Percentiles rank a stretch among this genome's conserved stretches.
phyloP scores from a whole-genome alignment of 169 alveolate species.

The Plasmodium inui region DNA sequence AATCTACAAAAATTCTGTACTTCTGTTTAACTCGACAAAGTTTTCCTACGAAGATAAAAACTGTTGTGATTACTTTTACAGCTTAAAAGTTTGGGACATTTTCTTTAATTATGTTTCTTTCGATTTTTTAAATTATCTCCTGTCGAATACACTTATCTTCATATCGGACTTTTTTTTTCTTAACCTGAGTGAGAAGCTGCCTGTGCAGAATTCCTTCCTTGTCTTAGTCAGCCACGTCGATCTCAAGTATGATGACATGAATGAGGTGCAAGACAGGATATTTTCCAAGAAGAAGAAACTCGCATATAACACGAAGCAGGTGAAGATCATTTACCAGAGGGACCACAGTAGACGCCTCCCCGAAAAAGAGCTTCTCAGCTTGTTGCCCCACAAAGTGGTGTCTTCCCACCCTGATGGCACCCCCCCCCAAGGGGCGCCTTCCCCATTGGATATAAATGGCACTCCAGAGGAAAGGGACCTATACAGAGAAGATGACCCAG shows the following conservation, averaged over 20 bases:
- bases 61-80: conserved; percentile 68
- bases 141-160: conserved; percentile 68
- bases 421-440: background rate
- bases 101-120: conserved; percentile 65
- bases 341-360: background rate
- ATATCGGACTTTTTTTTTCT: conserved; percentile 59
- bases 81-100: conserved; percentile 69
- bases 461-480: background rate
- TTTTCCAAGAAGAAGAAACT: conserved; percentile 34
- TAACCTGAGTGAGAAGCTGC: background rate
- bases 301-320: conserved; percentile 24
- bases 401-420: background rate
- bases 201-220: conserved; percentile 38
- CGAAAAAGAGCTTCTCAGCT: background rate
- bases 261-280: conserved; percentile 8
- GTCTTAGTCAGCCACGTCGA: conserved; percentile 20
- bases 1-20: conserved; percentile 46
- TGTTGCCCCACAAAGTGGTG: background rate
- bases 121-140: conserved; percentile 60
- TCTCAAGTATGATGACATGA: conserved; percentile 19
- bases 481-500: background rate
- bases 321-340: conserved; percentile 19
- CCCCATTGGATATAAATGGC: background rate
- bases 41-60: conserved; percentile 67
- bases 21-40: conserved; percentile 65